phyloP scores from a whole-genome alignment of 73 alveolate species.

The Paramecium bursaria region DNA sequence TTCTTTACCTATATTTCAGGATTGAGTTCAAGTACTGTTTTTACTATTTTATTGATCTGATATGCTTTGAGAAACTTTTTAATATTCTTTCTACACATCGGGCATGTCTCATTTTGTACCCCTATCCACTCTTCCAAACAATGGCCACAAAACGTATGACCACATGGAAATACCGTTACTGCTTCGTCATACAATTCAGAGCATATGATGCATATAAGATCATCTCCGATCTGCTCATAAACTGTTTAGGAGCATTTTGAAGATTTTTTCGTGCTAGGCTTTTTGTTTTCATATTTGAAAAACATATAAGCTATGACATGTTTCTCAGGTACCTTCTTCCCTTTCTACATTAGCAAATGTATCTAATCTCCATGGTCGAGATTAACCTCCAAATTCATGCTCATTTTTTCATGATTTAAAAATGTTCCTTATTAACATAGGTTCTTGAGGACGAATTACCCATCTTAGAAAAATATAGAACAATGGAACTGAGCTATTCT shows the following conservation, averaged over 20 bases:
- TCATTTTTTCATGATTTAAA: slow-evolving; percentile 5
- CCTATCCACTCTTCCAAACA: slow-evolving; percentile 37
- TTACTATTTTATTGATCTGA: slow-evolving; percentile 15
- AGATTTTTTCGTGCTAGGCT: neutral
- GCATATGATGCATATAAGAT: slow-evolving; percentile 5
- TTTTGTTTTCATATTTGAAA: neutral
- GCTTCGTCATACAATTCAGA: slow-evolving; percentile 13
- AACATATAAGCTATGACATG: neutral
- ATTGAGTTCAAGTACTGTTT: no score
- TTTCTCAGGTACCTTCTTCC: slow-evolving; percentile 3
- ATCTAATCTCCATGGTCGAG: neutral
- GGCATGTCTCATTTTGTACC: slow-evolving; percentile 6
- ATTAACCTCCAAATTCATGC: neutral
- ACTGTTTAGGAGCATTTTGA: neutral
- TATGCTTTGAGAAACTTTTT: neutral
- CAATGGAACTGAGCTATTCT: neutral
- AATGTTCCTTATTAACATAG: slow-evolving; percentile 2
- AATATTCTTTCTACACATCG: slow-evolving; percentile 16
- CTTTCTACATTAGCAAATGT: neutral
- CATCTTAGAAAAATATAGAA: neutral
- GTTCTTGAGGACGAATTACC: neutral
- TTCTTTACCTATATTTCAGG: no score
- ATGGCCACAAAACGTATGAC: slow-evolving; percentile 54
- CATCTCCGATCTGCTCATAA: neutral
- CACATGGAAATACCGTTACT: slow-evolving; percentile 30